phyloP scores from a whole-genome alignment of 2,329 filamentous ascomycete genomes.

The Berkeleyomyces basicola region DNA sequence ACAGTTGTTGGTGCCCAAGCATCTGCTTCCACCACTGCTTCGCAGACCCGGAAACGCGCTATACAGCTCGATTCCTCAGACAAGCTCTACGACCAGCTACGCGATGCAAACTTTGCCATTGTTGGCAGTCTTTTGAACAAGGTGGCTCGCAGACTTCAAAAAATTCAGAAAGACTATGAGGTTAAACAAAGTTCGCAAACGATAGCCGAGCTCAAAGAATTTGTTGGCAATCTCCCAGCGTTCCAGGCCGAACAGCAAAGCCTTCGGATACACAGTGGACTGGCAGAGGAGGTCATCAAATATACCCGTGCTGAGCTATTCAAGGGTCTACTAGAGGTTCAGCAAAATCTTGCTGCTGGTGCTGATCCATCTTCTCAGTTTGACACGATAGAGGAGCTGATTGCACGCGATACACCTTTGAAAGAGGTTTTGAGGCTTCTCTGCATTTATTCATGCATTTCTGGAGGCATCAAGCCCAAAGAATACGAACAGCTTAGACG shows the following conservation, averaged over 20 bases:
- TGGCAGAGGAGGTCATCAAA: slow-evolving; percentile 92
- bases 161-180: slow-evolving; percentile 74
- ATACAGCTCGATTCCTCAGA: slow-evolving; percentile 81
- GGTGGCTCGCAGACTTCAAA: slow-evolving; percentile 69
- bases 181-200: slow-evolving; percentile 77
- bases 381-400: slow-evolving; percentile 85
- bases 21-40: slow-evolving; percentile 40
- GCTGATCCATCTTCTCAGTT: slow-evolving; percentile 79
- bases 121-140: slow-evolving; percentile 81
- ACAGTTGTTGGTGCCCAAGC: slow-evolving; percentile 62
- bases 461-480: slow-evolving; percentile 71
- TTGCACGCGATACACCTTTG: slow-evolving; percentile 68
- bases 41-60: slow-evolving; percentile 60
- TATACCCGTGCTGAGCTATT: slow-evolving; percentile 81
- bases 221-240: slow-evolving; percentile 81
- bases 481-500: slow-evolving; percentile 84
- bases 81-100: slow-evolving; percentile 70
- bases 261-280: slow-evolving; percentile 75
- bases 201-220: slow-evolving; percentile 79
- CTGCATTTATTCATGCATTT: slow-evolving; percentile 81
- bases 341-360: slow-evolving; percentile 86
- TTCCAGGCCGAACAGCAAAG: slow-evolving; percentile 91
- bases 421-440: slow-evolving; percentile 69
- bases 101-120: slow-evolving; percentile 88
- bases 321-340: slow-evolving; percentile 73